Conservation (phyloP, 176 grass and related monocot species). For the Microstegium vimineum region DNA sequence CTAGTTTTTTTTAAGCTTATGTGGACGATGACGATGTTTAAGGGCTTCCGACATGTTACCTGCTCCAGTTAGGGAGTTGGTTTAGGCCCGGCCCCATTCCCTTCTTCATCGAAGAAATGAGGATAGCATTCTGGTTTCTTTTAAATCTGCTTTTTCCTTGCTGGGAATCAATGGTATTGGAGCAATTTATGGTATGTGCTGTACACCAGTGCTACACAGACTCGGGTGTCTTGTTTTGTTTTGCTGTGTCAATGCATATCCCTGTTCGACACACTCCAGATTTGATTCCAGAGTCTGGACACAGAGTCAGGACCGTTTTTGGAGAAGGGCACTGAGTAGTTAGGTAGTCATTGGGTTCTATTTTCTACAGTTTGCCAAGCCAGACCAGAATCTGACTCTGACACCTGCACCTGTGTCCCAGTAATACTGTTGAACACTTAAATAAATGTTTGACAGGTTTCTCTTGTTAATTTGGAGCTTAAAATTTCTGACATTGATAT, state of each 20-base stretch:
- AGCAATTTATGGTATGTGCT: background rate
- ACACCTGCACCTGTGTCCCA: background rate
- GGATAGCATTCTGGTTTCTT: background rate
- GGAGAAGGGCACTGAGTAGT: background rate
- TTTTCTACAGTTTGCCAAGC: background rate
- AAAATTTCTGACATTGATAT: background rate
- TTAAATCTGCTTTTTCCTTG: background rate
- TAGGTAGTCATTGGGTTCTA: background rate
- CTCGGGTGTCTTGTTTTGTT: background rate
- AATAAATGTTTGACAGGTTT: background rate
- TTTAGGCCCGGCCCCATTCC: background rate
- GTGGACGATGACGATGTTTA: background rate
- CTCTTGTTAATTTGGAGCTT: constrained; percentile 7
- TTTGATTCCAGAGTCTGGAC: background rate
- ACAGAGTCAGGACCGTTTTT: background rate
- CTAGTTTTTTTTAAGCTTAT: background rate
- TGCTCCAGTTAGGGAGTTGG: background rate
- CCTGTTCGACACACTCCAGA: background rate
- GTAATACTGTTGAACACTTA: background rate
- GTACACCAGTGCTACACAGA: background rate
- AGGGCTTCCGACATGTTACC: background rate
- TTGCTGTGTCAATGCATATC: background rate
- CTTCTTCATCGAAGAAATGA: background rate
- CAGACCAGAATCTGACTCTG: background rate
- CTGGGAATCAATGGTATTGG: background rate